These are phyloP conservation scores for Talaromyces sp. DNA, from an alignment of 2,329 filamentous ascomycete species.

Conservation along the genomic window DNA sequence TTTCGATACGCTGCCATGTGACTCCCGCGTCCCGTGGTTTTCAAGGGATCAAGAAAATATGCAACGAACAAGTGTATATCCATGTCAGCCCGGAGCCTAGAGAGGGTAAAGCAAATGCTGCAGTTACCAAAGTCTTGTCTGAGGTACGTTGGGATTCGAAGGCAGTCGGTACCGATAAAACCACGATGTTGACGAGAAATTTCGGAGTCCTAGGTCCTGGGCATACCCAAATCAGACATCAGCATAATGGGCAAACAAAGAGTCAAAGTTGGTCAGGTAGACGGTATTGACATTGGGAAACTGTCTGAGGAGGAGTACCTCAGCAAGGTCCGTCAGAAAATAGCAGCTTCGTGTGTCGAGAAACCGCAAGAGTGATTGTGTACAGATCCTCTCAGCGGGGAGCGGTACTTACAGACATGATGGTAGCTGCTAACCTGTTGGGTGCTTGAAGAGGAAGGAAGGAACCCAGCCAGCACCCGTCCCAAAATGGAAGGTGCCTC, in stretches of 20 bases:
- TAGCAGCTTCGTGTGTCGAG: neutral
- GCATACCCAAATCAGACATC: slow-evolving; percentile 63
- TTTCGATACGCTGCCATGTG: slow-evolving; percentile 65
- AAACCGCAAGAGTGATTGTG: neutral
- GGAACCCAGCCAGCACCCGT: neutral
- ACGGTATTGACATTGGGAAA: slow-evolving; percentile 30
- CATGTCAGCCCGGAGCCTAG: slow-evolving; percentile 65
- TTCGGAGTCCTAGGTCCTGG: slow-evolving; percentile 49
- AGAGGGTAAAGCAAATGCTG: slow-evolving; percentile 68
- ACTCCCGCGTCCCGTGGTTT: slow-evolving; percentile 63
- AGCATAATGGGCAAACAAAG: slow-evolving; percentile 61
- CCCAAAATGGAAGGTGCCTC: neutral
- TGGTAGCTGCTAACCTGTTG: neutral
- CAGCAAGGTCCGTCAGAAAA: slow-evolving; percentile 20
- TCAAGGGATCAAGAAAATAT: slow-evolving; percentile 60
- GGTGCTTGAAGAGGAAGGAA: neutral
- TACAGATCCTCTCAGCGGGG: neutral
- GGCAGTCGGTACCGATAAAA: neutral
- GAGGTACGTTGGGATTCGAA: slow-evolving; percentile 43
- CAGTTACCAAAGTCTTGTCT: slow-evolving; percentile 63
- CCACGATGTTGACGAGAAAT: neutral
- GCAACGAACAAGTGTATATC: slow-evolving; percentile 59
- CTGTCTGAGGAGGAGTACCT: slow-evolving; percentile 36
- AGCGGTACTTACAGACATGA: neutral
- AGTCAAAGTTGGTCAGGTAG: slow-evolving; percentile 58